Base-by-base conservation (phyloP, 352 stramenopile genomes). In the Phytophthora niederhauseri region DNA sequence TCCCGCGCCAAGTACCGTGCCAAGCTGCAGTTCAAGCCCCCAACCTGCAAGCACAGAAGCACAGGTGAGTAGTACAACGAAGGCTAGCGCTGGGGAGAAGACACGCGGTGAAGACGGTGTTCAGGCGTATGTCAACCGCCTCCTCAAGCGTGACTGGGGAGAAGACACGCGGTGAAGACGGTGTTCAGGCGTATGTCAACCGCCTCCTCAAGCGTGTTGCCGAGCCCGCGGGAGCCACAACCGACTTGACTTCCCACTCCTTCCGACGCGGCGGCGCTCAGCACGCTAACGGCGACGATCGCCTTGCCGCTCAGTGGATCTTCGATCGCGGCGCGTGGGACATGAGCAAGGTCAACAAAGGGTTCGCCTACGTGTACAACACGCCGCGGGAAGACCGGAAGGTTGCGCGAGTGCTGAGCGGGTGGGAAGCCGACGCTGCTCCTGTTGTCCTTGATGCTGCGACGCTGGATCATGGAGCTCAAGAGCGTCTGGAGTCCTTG, bases 261-360 rank as follows among this genome's bases (percentile, higher is more conserved):
- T 76, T 81, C 6, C 52, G 62, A 0, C 67, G 69, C 4, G 72
- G 72, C 0, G 68, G 61, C 0, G 62, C 60, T 0, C 62, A 83
- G 38, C 58, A 76, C n/a, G 66, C 68, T 0, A 78, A 82, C 31
- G 54, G 53, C 0, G 57, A 68, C 14, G 28, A 68, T 1, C 45
- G 50, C 0, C 53, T 76, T 3, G 56, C 57, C 7, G 22, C 61
- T 0, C 68, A 74, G 12, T 85, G 68, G 61, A 80, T 73, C 26
- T 77, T 82, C 7, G 63, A 83, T 20, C 58, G 74, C 0, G 67
- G 69, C 1, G 4, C 62, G 0, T 78, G 72, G 70, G 77, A 81
- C 45, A 65, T 79, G 66, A 71, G 12, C 0, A 66, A 61, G 1
- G 70, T 45, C 0, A 81, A 70, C 57, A 81, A 80, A 36, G 69